These are phyloP conservation scores for Metschnikowia shivogae DNA, from an alignment of 805 yeast genomes.

Conservation along the genomic window DNA sequence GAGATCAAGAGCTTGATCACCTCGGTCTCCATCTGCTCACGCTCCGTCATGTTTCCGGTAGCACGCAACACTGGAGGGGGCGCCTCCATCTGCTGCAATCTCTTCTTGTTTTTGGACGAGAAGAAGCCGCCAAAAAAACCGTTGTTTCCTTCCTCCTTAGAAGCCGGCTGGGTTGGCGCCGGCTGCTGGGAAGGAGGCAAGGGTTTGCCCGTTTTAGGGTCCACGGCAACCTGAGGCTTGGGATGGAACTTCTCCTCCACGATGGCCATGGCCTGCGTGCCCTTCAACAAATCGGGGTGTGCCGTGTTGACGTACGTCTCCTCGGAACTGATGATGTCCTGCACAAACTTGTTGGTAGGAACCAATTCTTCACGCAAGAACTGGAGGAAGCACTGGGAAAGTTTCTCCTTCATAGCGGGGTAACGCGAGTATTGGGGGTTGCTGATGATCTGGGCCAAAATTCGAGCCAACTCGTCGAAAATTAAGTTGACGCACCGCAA, in stretches of 20 bases:
- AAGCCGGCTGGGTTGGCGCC: conserved; percentile 22
- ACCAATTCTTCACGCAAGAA: conserved; percentile 72
- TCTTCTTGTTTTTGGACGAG: conserved; percentile 86
- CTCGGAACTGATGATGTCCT: conserved; percentile 79
- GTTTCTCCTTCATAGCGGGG: conserved; percentile 85
- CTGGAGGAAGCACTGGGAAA: conserved; percentile 73
- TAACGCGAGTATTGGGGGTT: conserved; percentile 83
- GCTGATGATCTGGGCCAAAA: conserved; percentile 75
- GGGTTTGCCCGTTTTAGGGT: conserved; percentile 88
- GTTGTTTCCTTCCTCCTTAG: conserved; percentile 45
- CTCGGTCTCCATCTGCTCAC: conserved; percentile 95
- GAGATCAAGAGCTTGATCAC: conserved; percentile 88
- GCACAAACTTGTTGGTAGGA: conserved; percentile 84
- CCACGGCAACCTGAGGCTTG: conserved; percentile 68
- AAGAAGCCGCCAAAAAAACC: conserved; percentile 97
- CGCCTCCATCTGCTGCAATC: conserved; percentile 92
- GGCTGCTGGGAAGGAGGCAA: conserved; percentile 43
- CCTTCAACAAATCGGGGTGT: conserved; percentile 93
- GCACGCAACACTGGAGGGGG: conserved; percentile 96
- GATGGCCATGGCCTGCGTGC: conserved; percentile 90
- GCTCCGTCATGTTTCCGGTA: conserved; percentile 85
- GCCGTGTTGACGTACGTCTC: conserved; percentile 96
- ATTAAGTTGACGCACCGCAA: conserved; percentile 83
- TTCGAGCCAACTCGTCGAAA: conserved; percentile 91
- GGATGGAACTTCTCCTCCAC: conserved; percentile 86